phyloP scores from a whole-genome alignment of 805 yeast species.

The Jamesozyma jinghongensis region DNA sequence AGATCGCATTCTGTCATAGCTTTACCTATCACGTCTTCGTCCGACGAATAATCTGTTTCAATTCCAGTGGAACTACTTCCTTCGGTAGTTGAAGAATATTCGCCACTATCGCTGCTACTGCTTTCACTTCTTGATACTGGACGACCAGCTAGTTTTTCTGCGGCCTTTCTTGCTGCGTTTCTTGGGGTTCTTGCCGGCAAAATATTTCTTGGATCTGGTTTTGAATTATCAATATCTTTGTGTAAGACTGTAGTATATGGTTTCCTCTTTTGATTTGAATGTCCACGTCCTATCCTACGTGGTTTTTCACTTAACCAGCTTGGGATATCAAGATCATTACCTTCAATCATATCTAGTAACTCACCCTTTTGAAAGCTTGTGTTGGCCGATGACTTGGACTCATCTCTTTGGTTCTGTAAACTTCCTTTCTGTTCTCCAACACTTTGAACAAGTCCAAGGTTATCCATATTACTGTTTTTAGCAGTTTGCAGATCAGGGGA shows the following conservation, averaged over 20 bases:
- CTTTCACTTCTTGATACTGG: slow-evolving; percentile 1
- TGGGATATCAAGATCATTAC: slow-evolving; percentile 15
- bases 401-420: slow-evolving; percentile 2
- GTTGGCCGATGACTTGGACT: slow-evolving; percentile 6
- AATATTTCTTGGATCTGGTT: slow-evolving; percentile 25
- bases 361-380: slow-evolving; percentile 25
- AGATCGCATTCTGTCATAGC: not conserved
- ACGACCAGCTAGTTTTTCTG: slow-evolving; percentile 18
- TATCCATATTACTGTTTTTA: no score
- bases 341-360: slow-evolving; percentile 20
- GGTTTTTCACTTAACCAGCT: slow-evolving; percentile 14
- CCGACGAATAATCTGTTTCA: slow-evolving; percentile 6
- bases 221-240: slow-evolving; percentile 26
- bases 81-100: slow-evolving; percentile 1
- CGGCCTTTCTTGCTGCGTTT: slow-evolving; percentile 26
- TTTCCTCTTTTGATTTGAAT: slow-evolving; percentile 10
- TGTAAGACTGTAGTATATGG: slow-evolving; percentile 25
- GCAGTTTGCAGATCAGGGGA: no score
- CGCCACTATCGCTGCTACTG: not conserved
- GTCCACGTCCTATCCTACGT: not conserved
- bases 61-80: slow-evolving; percentile 6
- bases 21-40: not conserved
- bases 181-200: slow-evolving; percentile 23
- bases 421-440: no score
- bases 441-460: no score